Base-by-base conservation (phyloP, 1,139 yeast genomes). In the Scheffersomyces lignicola region DNA sequence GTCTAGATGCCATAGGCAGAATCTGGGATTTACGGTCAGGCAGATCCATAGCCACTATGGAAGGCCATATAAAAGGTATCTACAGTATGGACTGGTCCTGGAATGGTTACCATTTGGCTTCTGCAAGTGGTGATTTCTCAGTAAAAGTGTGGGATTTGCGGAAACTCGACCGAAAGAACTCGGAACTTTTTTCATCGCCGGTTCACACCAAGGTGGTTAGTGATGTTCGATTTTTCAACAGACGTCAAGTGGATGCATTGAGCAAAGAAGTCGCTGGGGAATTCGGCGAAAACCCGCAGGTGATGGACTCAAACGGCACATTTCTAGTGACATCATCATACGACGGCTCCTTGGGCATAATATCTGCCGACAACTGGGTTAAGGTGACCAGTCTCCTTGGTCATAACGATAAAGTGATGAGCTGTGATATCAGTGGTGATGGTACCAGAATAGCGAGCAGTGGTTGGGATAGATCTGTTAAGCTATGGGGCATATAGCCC, bases 1-100 rank as follows among this genome's bases (percentile, higher is more conserved):
- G 97, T 0, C 62, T 80, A 7, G 97, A 92, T 56, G 87, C 84
- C 1, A 60, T 80, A 13, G 81, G 80, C 0, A 65, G 84, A 31
- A 54, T 89, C 5, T 92, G 97, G 97, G 98, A 92, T 59, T 54
- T 92, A 33, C 65, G 98, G 36, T 72, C 85, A 0, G 98, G 97
- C 2, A 69, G 78, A 39, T 67, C 80, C 0, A 69, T 87, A 2
- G 68, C 78, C 55, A 61, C 71, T 3, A 56, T 88, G 4, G 69
- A 74, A 32, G 81, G 85, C 1, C 98, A 92, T 54, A 73, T 78
- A 5, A 74, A 80, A 38, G 88, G 89, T 0, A 76, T 92, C 1
- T 80, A 86, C 53, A 65, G 82, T 1, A 54, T 82, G 31, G 90
- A 78, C 44, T 90, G 95, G 83, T 69, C 92, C 1, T 73, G 77